Percentiles rank a stretch among this genome's conserved stretches.
phyloP scores from a whole-genome alignment of 441 rosid genomes.

The Gossypium davidsonii region DNA sequence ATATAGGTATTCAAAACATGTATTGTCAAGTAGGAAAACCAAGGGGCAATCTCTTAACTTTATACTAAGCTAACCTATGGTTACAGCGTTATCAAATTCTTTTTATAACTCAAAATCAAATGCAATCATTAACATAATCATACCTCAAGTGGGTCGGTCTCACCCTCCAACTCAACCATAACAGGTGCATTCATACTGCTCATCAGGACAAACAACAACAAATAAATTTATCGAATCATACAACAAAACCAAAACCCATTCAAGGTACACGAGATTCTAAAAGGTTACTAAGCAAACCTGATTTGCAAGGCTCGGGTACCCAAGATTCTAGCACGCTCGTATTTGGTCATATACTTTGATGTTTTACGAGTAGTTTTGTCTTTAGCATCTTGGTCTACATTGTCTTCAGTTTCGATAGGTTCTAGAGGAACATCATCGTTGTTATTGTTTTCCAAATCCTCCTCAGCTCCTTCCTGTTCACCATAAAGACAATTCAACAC shows the following conservation, averaged over 20 bases:
- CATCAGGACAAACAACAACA: slow-evolving; percentile 8
- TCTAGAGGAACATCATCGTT: not conserved
- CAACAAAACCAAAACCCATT: not conserved
- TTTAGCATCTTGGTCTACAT: not conserved
- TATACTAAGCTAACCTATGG: not conserved
- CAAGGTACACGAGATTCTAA: not conserved
- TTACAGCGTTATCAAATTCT: not conserved
- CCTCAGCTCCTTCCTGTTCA: not conserved
- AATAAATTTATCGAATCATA: not conserved
- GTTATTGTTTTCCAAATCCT: not conserved
- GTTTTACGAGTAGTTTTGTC: slow-evolving; percentile 50
- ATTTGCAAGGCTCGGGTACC: slow-evolving; percentile 87
- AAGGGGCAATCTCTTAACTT: not conserved
- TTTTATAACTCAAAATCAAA: not conserved
- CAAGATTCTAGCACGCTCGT: slow-evolving; percentile 76
- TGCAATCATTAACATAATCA: not conserved
- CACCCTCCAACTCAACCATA: slow-evolving; percentile 88
- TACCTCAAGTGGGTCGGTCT: slow-evolving; percentile 88
- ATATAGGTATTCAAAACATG: not conserved
- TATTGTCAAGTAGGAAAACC: not conserved
- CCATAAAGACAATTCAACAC: not conserved
- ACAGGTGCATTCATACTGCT: slow-evolving; percentile 92
- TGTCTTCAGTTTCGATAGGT: not conserved
- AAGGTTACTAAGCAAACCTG: slow-evolving; percentile 33
- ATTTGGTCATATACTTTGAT: slow-evolving; percentile 71